These are phyloP conservation scores for Epichloe sibirici DNA, from an alignment of 2,329 filamentous ascomycete genomes.

Conservation along the genomic window DNA sequence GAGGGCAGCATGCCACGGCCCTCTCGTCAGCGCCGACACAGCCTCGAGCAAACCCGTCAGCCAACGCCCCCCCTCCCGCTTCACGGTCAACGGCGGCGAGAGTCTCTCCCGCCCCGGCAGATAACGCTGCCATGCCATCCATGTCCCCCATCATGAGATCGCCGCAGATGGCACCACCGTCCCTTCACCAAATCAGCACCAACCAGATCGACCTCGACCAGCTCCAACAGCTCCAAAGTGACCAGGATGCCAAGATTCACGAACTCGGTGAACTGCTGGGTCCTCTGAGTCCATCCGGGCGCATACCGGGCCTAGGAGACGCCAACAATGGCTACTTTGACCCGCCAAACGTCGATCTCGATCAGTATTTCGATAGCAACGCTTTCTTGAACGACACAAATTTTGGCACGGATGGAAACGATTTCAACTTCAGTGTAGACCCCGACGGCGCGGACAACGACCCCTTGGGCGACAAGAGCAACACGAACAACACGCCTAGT, in stretches of 20 bases:
- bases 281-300: conserved; percentile 68
- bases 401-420: conserved; percentile 30
- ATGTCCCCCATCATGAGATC: conserved; percentile 39
- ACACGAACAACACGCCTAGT: conserved; percentile 29
- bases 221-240: conserved; percentile 63
- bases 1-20: conserved; percentile 24
- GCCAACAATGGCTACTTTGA: conserved; percentile 23
- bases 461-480: neutral
- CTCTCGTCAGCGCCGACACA: conserved; percentile 11
- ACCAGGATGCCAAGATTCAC: conserved; percentile 67
- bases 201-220: conserved; percentile 68
- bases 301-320: conserved; percentile 57
- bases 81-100: conserved; percentile 6
- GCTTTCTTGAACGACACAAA: conserved; percentile 25
- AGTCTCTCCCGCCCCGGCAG: conserved; percentile 14
- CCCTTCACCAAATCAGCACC: conserved; percentile 50
- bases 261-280: conserved; percentile 63
- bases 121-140: conserved; percentile 20
- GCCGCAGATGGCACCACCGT: conserved; percentile 18
- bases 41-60: conserved; percentile 12
- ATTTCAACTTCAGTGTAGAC: conserved; percentile 41
- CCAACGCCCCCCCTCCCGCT: conserved; percentile 11
- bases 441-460: conserved; percentile 12
- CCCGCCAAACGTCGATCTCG: conserved; percentile 31
- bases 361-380: conserved; percentile 38